Conservation (phyloP, 495 filamentous ascomycete species). For the Penicillium robsamsonii region DNA sequence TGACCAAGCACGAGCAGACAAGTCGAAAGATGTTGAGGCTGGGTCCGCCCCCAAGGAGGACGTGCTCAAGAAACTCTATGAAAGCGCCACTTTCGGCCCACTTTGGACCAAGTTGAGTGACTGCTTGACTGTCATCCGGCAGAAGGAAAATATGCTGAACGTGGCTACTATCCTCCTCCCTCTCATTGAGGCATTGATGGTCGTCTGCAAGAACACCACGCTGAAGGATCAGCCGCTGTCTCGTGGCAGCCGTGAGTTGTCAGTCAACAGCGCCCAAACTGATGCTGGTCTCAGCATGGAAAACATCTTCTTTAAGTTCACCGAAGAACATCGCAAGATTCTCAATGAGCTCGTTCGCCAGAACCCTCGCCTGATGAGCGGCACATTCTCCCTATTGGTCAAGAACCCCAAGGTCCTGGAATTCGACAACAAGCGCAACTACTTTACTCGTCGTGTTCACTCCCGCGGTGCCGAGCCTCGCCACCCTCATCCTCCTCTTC, state of each 20-base stretch:
- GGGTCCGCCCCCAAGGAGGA: conserved; percentile 64
- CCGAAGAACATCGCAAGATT: conserved; percentile 96
- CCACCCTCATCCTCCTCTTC: conserved; percentile 71
- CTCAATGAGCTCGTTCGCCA: conserved; percentile 96
- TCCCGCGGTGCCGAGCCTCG: conserved; percentile 63
- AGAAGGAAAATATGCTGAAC: conserved; percentile 92
- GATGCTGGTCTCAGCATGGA: conserved; percentile 72
- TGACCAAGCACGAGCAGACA: conserved; percentile 62
- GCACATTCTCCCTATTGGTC: conserved; percentile 89
- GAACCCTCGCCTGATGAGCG: conserved; percentile 97
- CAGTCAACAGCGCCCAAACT: conserved; percentile 71
- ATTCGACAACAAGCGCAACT: conserved; percentile 99
- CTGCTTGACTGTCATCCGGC: conserved; percentile 81
- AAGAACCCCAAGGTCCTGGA: conserved; percentile 99
- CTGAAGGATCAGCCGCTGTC: conserved; percentile 64
- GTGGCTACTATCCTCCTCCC: conserved; percentile 93
- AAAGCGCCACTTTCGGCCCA: conserved; percentile 81
- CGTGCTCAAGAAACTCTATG: conserved; percentile 81
- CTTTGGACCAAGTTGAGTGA: conserved; percentile 95
- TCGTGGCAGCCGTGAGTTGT: conserved; percentile 64
- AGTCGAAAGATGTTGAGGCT: conserved; percentile 52
- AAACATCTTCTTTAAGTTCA: conserved; percentile 95
- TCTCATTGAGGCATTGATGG: conserved; percentile 94
- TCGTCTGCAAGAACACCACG: conserved; percentile 95
- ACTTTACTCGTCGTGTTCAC: conserved; percentile 93